These are phyloP conservation scores for Candida pseudoglaebosa DNA, from an alignment of 805 yeast species.

Conservation along the genomic window DNA sequence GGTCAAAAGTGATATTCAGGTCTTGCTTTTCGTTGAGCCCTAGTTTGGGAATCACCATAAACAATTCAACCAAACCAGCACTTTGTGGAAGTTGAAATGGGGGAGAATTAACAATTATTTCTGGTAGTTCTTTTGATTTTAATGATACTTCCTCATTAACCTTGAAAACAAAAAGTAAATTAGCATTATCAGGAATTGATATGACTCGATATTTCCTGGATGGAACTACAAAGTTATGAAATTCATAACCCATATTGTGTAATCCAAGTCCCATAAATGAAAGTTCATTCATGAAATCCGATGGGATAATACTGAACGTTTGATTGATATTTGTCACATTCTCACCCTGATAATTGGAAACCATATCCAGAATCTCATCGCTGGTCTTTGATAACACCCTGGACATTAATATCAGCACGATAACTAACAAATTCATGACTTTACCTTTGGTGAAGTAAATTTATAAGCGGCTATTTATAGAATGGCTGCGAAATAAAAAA, in stretches of 20 bases:
- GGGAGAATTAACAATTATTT: slow-evolving; percentile 24
- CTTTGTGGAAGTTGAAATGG: slow-evolving; percentile 38
- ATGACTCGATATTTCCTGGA: not conserved
- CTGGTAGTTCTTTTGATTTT: slow-evolving; percentile 15
- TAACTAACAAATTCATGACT: no score
- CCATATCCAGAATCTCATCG: slow-evolving; percentile 7
- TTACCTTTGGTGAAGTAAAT: not conserved
- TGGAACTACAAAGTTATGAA: not conserved
- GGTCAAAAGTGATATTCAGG: slow-evolving; percentile 6
- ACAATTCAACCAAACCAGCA: slow-evolving; percentile 33
- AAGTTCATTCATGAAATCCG: not conserved
- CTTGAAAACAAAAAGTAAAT: slow-evolving; percentile 38
- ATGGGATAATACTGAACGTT: not conserved
- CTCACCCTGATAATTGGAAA: no score
- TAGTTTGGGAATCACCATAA: slow-evolving; percentile 33
- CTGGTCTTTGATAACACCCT: no score
- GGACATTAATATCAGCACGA: no score
- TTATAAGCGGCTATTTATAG: not conserved
- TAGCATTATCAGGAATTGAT: slow-evolving; percentile 30
- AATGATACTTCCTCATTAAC: slow-evolving; percentile 16
- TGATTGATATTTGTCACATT: not conserved
- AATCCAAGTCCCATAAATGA: not conserved
- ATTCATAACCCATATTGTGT: not conserved
- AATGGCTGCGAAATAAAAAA: no score
- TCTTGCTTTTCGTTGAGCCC: not conserved